Evolutionary conservation across 768 basidiomycete genomes (phyloP).

Genomic region (Jaapia argillacea): DNA sequence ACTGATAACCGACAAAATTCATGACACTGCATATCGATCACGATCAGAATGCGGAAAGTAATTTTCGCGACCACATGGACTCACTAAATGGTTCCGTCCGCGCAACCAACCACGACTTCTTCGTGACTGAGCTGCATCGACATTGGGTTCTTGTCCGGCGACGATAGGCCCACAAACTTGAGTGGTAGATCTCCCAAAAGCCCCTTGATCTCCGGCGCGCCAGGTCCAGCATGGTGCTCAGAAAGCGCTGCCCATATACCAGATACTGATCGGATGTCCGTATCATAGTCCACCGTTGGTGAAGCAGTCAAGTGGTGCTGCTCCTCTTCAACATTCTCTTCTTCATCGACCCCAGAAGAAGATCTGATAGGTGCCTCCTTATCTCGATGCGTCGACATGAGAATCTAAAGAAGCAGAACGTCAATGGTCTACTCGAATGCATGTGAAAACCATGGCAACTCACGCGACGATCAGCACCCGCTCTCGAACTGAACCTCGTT

Average conservation of each 20-base stretch:
- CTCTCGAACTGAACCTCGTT: constrained; percentile 77
- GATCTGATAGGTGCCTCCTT: constrained; percentile 29
- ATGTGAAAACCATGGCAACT: constrained; percentile 22
- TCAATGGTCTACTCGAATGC: too few species aligned
- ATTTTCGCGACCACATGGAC: constrained; percentile 25
- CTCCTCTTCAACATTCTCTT: constrained; percentile 8
- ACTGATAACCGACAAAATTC: constrained; percentile 52
- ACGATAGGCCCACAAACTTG: constrained; percentile 72
- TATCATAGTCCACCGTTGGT: constrained; percentile 49
- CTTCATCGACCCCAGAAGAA: constrained; percentile 9
- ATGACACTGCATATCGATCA: constrained; percentile 33
- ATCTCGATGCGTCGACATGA: constrained; percentile 75
- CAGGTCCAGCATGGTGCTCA: constrained; percentile 19
- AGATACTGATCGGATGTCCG: constrained; percentile 51
- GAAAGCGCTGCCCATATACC: constrained; percentile 75
- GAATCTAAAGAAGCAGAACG: constrained; percentile 48
- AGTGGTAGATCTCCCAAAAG: constrained; percentile 49
- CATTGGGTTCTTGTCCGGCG: constrained; percentile 92
- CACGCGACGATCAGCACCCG: constrained; percentile 76
- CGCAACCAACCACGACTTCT: constrained; percentile 86
- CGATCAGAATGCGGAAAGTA: neutral
- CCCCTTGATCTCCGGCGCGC: constrained; percentile 40
- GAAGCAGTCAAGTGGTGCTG: constrained; percentile 10
- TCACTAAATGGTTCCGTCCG: constrained; percentile 87
- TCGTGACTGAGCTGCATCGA: constrained; percentile 88